Base-by-base conservation (phyloP, 2,329 filamentous ascomycete species). In the Cadophora malorum region DNA sequence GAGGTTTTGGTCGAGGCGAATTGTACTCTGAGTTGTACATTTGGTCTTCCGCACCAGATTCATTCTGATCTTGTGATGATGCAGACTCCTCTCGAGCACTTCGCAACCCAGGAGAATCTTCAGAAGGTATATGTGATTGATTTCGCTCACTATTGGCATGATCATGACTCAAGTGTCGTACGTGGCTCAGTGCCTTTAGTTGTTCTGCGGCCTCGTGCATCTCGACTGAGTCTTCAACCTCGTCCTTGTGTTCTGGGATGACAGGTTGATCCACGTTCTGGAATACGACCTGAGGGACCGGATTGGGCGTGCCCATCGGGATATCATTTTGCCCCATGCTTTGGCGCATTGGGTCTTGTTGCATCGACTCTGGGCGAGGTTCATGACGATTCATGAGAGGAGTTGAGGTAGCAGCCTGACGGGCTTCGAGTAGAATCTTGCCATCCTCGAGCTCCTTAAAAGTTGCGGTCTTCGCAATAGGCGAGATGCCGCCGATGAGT, bases 131-230 rank as follows among this genome's bases (percentile, higher is more conserved):
- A 62, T 76, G 75, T n/a, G 76, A 76, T 66, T 76, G 71, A 52
- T 76, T 77, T 60, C 75, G 73, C 7, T 78, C 75, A 67, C 71
- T 74, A 25, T 71, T 70, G 58, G 69, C 67, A 66, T 74, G 72
- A 66, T 86, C 84, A 66, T 84, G 84, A 69, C 84, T 85, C 21
- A 82, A 75, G 68, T 86, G 86, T 2, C 87, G 83, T 64, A 90
- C 84, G 73, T 90, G 87, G 72, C 88, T 90, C 52, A 90, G 77
- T 1, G 88, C 88, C 73, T 90, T 90, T 6, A 90, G 81, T 76
- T 90, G 88, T 74, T 90, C 88, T 4, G 88, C 88, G 23, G 88
- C 88, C 76, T 90, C 87, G 72, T 90, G 86, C 86, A 90, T 90
- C 78, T 90, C 88, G 9, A 85, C 87, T n/a, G 88, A 88, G 66